Evolutionary conservation across 2,329 filamentous ascomycete species (phyloP).

Genomic region (Monosporascus sp.): DNA sequence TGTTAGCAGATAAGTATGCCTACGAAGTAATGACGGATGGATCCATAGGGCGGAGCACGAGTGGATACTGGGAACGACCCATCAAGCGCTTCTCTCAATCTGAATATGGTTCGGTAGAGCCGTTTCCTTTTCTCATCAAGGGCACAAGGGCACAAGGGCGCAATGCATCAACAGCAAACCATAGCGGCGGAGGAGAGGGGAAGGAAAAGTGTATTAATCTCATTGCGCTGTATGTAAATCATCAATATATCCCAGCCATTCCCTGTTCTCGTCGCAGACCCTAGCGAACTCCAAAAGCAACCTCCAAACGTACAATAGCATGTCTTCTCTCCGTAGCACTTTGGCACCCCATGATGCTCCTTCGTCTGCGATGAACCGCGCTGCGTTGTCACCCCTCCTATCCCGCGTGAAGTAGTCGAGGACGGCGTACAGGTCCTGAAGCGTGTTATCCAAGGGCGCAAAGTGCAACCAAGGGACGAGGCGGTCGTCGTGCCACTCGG

Average conservation of each 20-base stretch:
- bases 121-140: too few relatives aligned
- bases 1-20: too few relatives aligned
- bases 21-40: too few relatives aligned
- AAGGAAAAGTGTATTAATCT: not conserved
- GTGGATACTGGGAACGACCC: too few relatives aligned
- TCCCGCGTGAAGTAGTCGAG: slow-evolving; percentile 51
- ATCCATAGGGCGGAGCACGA: too few relatives aligned
- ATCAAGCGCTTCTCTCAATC: too few relatives aligned
- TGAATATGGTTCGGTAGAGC: too few relatives aligned
- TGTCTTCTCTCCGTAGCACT: slow-evolving; percentile 49
- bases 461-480: slow-evolving; percentile 59
- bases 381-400: slow-evolving; percentile 36
- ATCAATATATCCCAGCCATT: slow-evolving; percentile 23
- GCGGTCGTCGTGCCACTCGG: slow-evolving; percentile 59
- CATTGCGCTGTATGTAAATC: slow-evolving; percentile 17
- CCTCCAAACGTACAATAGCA: slow-evolving; percentile 50
- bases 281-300: slow-evolving; percentile 42
- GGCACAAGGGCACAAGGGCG: too few relatives aligned
- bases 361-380: slow-evolving; percentile 43
- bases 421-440: slow-evolving; percentile 51
- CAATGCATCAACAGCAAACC: too few relatives aligned
- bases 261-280: slow-evolving; percentile 27
- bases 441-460: slow-evolving; percentile 55
- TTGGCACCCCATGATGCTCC: slow-evolving; percentile 48
- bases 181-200: too few relatives aligned